Base-by-base conservation (phyloP, 2,329 filamentous ascomycete species). In the Cladosporium cucumerinum region DNA sequence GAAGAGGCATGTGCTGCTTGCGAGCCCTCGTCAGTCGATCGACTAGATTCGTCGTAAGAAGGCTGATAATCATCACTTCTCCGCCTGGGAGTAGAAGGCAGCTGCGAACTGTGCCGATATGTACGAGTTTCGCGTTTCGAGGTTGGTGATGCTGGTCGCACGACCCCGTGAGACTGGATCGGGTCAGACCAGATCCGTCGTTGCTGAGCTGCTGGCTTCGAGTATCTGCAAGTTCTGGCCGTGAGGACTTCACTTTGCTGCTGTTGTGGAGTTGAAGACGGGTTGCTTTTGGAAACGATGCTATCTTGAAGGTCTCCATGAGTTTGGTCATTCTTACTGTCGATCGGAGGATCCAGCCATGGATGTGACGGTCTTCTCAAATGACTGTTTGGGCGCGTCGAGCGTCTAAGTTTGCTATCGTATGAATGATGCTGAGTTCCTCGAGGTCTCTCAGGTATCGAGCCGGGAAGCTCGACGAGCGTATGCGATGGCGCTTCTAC, bases 1-100 rank as follows among this genome's bases (percentile, higher is more conserved):
- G 68, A 72, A 12, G 70, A 66, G 52, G 80, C 77, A 57, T 79
- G 77, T 2, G 72, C 66, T 23, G 71, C 39, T 5, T 62, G 57
- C 32, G 30, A 39, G n/a, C 12, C 11, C 46, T 69, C 65, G 30
- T 23, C 39, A 21, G 8, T 21, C n/a, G 39, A 21, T 46, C 39
- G 21, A 21, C 7, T 21, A 46, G n/a, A 12, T 21, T 5, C 39
- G 39, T 46, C 39, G 39, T 46, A 8, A 46, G 39, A 5, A 21
- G 5, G n/a, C 8, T 5, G n/a, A 21, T 21, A 46, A 46, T 46
- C 39, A 10, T 46, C 10, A 46, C 39, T 46, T 11, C n/a, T 3
- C 8, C 39, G 39, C 23, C 39, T 21, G 39, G 39, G 39, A 12
- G 39, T 46, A n/a, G 39, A 21, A 21, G 39, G n/a, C 8, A 46